Evolutionary conservation across 2,329 filamentous ascomycete genomes (phyloP), one percentile per base, ranked within the genome.

Genomic region (Blastomyces percursus): DNA sequence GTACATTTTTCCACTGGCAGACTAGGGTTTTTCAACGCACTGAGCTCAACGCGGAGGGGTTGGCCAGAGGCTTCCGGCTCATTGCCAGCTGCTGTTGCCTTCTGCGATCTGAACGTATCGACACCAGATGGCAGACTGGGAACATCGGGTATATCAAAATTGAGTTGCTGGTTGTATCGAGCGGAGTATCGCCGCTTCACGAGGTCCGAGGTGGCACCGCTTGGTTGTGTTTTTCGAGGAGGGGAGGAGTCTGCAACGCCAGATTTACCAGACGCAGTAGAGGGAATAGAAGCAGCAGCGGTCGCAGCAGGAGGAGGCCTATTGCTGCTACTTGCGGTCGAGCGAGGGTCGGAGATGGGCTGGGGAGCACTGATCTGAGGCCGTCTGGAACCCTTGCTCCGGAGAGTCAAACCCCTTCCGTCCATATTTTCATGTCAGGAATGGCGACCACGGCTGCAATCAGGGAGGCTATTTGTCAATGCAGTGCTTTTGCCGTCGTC

Each of bases 181-280:
- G 92, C 92, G 48, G 94, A 97, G 76, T 97, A 99, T 69, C 94
- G 83, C 69, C 91, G 84, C 79, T 97, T 97, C 64, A 99, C 92
- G 61, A 97, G 81, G 74, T 99, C 93, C 21, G 85, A 84, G 51
- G 86, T 87, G 69, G 83, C 81, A 63, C 73, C 78, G 61, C 76
- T 78, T 14, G 42, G 62, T 76, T 72, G 65, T 77, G 76, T 48
- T 76, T 74, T 71, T 48, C 66, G 71, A 60, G 67, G 66, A 58
- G 71, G 66, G 62, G 71, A 64, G 50, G 71, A 68, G 62, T 68
- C 68, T 54, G 70, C 69, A 67, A 72, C 69, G 75, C 32, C 54
- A 40, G 54, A 21, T 9, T 35, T 24, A 42, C 54, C 21, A 16
- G 35, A n/a, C n/a, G 52, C 24, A 30, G 24, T 71, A 62, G 75